Percentiles rank a stretch among this genome's conserved stretches.
Conservation (phyloP, 1,284 basidiomycete species). For the Ganoderma lingzhi region DNA sequence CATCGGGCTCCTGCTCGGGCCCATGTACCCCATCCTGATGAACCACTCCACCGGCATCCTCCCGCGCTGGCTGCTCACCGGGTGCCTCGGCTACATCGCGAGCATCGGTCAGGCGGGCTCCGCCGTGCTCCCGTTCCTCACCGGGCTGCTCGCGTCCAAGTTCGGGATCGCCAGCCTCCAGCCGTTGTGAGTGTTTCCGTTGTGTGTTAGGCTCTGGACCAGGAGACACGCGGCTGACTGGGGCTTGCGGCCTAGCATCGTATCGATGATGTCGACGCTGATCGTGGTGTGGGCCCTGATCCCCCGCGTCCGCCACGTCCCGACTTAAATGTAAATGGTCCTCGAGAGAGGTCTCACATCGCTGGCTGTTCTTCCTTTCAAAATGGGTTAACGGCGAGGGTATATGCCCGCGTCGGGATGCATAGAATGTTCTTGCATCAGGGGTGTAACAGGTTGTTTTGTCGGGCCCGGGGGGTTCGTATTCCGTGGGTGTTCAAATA, state of each 20-base stretch:
- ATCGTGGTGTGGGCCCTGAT: conserved; percentile 43
- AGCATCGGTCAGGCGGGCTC: conserved; percentile 73
- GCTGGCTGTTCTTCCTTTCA: neutral
- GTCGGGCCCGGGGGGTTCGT: neutral
- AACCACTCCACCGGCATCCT: conserved; percentile 64
- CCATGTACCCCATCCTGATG: conserved; percentile 74
- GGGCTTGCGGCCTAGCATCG: conserved; percentile 29
- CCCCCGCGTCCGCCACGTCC: conserved; percentile 38
- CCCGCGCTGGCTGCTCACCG: conserved; percentile 68
- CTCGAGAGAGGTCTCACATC: neutral
- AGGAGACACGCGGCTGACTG: neutral
- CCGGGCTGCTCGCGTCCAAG: conserved; percentile 60
- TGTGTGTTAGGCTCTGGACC: too few relatives aligned
- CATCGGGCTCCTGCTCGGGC: conserved; percentile 53
- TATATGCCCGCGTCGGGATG: neutral
- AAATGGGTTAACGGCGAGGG: neutral
- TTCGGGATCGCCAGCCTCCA: conserved; percentile 66
- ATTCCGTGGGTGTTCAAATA: neutral
- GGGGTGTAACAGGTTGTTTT: neutral
- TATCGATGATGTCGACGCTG: conserved; percentile 44
- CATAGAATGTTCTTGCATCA: neutral
- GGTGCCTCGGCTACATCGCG: conserved; percentile 73
- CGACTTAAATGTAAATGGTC: conserved; percentile 12
- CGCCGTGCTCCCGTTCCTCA: conserved; percentile 72
- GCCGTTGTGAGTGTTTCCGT: conserved; percentile 56